A percentile compares a stretch with the other conserved stretches of the same genome.
Evolutionary conservation across 192 early-diverging fungal species (phyloP).

Genomic region (Dissophora globulifera): DNA sequence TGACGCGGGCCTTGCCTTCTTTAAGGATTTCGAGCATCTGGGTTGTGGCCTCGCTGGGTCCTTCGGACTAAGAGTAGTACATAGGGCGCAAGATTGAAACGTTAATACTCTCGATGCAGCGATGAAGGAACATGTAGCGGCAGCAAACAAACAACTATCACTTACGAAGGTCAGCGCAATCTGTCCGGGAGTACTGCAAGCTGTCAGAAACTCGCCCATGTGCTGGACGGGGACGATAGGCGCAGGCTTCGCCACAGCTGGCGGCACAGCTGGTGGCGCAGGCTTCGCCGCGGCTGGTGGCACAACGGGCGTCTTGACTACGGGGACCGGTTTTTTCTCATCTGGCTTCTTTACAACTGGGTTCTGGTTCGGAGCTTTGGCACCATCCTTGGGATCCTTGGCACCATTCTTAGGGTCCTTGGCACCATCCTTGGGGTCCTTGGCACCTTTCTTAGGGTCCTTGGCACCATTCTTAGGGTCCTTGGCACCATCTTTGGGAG

Average conservation of each 20-base stretch:
- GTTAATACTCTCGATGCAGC: slow-evolving; percentile 5
- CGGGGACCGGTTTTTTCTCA: neutral
- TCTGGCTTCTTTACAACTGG: neutral
- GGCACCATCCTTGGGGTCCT: no score
- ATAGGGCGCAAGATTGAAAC: no score
- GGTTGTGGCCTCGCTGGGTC: slow-evolving; percentile 65
- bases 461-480: no score
- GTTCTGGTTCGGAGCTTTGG: neutral
- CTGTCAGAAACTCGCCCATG: slow-evolving; percentile 55
- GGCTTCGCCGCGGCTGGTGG: slow-evolving; percentile 21
- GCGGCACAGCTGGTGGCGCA: slow-evolving; percentile 6
- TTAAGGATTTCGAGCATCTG: slow-evolving; percentile 63
- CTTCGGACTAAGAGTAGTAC: slow-evolving; percentile 50
- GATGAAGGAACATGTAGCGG: neutral
- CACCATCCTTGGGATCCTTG: neutral
- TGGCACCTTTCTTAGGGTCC: no score
- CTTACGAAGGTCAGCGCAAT: slow-evolving; percentile 61
- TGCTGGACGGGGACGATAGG: slow-evolving; percentile 38
- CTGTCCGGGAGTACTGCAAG: slow-evolving; percentile 59
- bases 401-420: neutral
- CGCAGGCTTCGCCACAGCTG: slow-evolving; percentile 19
- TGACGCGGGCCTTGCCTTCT: slow-evolving; percentile 59
- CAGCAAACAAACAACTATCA: neutral
- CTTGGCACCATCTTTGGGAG: neutral
- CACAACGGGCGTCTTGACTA: slow-evolving; percentile 4